phyloP scores from a whole-genome alignment of 768 basidiomycete species.

The Hericium erinaceus region DNA sequence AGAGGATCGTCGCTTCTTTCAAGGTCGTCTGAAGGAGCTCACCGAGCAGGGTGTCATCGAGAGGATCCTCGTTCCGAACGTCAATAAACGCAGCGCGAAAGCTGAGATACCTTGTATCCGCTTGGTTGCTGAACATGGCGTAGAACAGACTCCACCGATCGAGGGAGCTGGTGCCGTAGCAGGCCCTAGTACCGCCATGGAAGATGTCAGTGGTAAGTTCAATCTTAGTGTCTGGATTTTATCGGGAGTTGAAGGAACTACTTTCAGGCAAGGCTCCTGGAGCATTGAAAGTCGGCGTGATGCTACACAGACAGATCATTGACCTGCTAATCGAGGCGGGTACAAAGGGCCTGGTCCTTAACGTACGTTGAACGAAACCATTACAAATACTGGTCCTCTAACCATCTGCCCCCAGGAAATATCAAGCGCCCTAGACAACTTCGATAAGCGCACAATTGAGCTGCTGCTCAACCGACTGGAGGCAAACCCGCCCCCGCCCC shows the following conservation, averaged over 20 bases:
- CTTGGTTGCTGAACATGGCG: conserved; percentile 31
- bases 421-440: conserved; percentile 48
- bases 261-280: background rate
- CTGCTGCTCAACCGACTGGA: conserved; percentile 66
- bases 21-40: conserved; percentile 62
- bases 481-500: conserved; percentile 52
- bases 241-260: background rate
- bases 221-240: conserved; percentile 5
- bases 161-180: conserved; percentile 16
- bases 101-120: conserved; percentile 59
- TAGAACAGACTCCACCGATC: background rate
- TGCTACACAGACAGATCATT: conserved; percentile 75
- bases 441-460: conserved; percentile 79
- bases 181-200: conserved; percentile 12
- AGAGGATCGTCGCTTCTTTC: conserved; percentile 77
- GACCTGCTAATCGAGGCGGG: conserved; percentile 63
- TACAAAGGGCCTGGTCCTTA: conserved; percentile 60
- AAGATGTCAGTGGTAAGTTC: conserved; percentile 23
- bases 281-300: conserved; percentile 46
- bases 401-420: conserved; percentile 41
- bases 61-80: conserved; percentile 59
- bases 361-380: conserved; percentile 30
- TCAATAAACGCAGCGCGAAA: conserved; percentile 31
- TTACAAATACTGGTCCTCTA: background rate
- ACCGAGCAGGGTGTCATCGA: conserved; percentile 68